phyloP scores from a whole-genome alignment of 345 rosid genomes.

The Hibiscus syriacus region DNA sequence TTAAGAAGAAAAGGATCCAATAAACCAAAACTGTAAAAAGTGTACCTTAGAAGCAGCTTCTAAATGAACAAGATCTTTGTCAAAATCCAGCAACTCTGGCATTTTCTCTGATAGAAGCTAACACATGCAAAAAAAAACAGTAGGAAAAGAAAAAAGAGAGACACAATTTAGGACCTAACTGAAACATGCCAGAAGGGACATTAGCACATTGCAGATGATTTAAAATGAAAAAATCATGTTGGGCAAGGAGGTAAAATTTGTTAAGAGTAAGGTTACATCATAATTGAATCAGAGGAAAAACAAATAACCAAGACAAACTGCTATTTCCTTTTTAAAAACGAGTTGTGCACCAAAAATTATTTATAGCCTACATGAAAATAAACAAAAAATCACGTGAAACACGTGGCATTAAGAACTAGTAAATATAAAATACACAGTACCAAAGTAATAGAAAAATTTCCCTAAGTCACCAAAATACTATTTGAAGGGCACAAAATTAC shows the following conservation, averaged over 20 bases:
- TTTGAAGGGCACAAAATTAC: background rate
- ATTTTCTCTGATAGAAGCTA: conserved; percentile 91
- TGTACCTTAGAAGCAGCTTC: conserved; percentile 97
- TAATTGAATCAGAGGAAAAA: background rate
- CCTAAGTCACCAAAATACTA: background rate
- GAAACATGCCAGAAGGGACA: background rate
- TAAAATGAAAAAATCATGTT: background rate
- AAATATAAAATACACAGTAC: background rate
- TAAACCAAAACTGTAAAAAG: background rate
- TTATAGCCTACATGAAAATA: background rate
- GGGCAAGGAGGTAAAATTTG: background rate
- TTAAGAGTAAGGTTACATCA: background rate
- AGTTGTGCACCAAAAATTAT: background rate
- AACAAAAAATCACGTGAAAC: background rate
- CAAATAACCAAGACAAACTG: background rate
- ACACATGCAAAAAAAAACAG: background rate
- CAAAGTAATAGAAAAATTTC: background rate
- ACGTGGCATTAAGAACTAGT: background rate
- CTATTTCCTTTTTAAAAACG: background rate
- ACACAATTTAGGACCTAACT: background rate
- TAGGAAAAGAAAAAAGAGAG: conserved; percentile 9
- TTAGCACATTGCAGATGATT: background rate
- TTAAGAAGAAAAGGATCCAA: conserved; percentile 12
- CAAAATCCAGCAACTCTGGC: conserved; percentile 87
- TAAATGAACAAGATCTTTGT: conserved; percentile 75